Base-by-base conservation (phyloP, 768 basidiomycete species). In the Boletellus ananiceps region DNA sequence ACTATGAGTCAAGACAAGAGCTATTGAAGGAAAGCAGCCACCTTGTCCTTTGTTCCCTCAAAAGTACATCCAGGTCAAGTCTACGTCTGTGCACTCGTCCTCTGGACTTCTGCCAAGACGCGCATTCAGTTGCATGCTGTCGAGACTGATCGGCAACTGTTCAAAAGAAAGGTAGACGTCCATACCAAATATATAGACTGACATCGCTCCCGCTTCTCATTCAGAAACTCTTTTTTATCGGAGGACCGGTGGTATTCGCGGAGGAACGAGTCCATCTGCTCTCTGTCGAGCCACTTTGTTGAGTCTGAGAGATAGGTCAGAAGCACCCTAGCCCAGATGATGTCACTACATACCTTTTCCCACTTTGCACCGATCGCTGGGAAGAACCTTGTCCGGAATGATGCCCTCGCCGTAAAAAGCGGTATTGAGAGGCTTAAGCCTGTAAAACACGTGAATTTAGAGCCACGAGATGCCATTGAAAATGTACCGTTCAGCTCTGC, bases 201-300 rank as follows among this genome's bases (percentile, higher is more conserved):
- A 36, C 8, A 18, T 8, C 39, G 35, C 1, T 23, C 16, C 3
- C 18, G 25, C 12, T 37, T 57, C 7, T 48, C 48, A 5, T 11
- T 9, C 8, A 50, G 21, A 15, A 57, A 50, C 23, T 38, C 40
- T 23, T 23, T 1, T 25, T 54, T 49, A 40, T 51, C 21, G 4
- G 47, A 5, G 19, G 42, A 33, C 19, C 21, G 21, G 27, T 16
- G 2, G 36, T 56, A 58, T 5, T 56, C 51, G 0, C 40, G 5
- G 39, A 56, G 29, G 39, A 59, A 51, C 2, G 39, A 47, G 21
- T 46, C 36, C n/a, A 43, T 21, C 34, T 53, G 51, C 1, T 53
- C 47, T 25, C 32, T 43, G 31, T 59, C 49, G 3, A 51, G 40
- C 37, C 44, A 49, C 11, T 8, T 5, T 32, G 31, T n/a, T 4